Evolutionary conservation across 2,329 filamentous ascomycete genomes (phyloP), one percentile per base, ranked within the genome.

Genomic region (Aspergillus spinulosporus): DNA sequence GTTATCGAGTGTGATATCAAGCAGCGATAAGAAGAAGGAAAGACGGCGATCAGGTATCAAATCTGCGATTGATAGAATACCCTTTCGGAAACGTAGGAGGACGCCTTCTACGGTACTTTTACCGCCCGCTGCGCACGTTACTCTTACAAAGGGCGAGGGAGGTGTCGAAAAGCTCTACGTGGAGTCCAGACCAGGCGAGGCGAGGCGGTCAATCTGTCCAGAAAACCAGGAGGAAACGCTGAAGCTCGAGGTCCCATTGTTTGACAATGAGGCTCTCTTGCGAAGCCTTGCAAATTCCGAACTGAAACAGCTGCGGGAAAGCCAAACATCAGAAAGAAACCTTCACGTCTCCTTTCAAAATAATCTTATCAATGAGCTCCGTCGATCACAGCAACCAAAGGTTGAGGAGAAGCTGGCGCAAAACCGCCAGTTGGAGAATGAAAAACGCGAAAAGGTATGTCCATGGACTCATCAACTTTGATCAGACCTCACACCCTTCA

Each of bases 361-460:
- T 31, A 64, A 65, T 4, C 57, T 68, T 3, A 54, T 76, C 28
- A 62, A 62, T 34, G 61, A 65, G 29, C 61, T 75, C 12, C 64
- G 66, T 29, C 64, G 59, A 28, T 59, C 62, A 39, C 73, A 76
- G 45, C 64, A 70, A 55, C 59, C 59, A 5, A 59, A 63, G 4
- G 62, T 75, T 26, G 62, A 67, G 4, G 68, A 71, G 28, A 68
- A 56, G 42, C 66, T 67, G 39, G 49, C 59, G 4, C 61, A 67
- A 4, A 68, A 77, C 48, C 64, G 71, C 45, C 61, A 60, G 7
- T 45, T 57, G 21, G 68, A 77, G 58, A 64, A 71, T 2, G 69
- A 70, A 49, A 75, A 76, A 54, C 66, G 67, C 32, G 68, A 72
- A 51, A 72, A 74, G 68, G 76, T 77, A 59, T 8, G 4, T 2